Conservation (phyloP, 371 early-diverging fungal genomes). For the Phascolomyces articulosus region DNA sequence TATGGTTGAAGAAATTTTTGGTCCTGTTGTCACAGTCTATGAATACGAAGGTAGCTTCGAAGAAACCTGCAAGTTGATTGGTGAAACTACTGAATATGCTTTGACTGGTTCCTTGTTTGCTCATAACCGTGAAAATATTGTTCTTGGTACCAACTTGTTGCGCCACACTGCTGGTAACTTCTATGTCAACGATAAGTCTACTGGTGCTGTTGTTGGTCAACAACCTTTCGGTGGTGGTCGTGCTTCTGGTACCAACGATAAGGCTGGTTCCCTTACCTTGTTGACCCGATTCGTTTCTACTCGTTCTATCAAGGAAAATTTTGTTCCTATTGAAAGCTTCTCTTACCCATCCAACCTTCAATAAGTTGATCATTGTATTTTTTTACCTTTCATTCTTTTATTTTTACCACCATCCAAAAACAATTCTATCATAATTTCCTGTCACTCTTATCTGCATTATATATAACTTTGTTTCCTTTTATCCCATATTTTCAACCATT, state of each 20-base stretch:
- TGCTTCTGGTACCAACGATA: conserved; percentile 97
- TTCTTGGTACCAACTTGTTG: conserved; percentile 75
- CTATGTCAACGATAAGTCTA: conserved; percentile 98
- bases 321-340: conserved; percentile 80
- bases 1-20: conserved; percentile 96
- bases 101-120: conserved; percentile 93
- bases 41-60: conserved; percentile 88
- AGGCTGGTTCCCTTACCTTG: conserved; percentile 83
- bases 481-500: no score
- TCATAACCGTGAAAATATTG: conserved; percentile 79
- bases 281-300: conserved; percentile 87
- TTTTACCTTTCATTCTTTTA: neutral
- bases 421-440: no score
- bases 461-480: no score
- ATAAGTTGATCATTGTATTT: conserved; percentile 7
- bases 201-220: conserved; percentile 98
- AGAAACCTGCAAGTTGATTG: conserved; percentile 73
- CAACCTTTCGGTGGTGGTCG: conserved; percentile 98
- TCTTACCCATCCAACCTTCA: conserved; percentile 84
- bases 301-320: conserved; percentile 96
- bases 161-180: conserved; percentile 96
- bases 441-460: no score
- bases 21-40: conserved; percentile 95
- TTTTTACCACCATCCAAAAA: neutral
- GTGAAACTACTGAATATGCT: conserved; percentile 84